phyloP scores from a whole-genome alignment of 208 protist genomes.

The Acanthamoeba castellanii region DNA sequence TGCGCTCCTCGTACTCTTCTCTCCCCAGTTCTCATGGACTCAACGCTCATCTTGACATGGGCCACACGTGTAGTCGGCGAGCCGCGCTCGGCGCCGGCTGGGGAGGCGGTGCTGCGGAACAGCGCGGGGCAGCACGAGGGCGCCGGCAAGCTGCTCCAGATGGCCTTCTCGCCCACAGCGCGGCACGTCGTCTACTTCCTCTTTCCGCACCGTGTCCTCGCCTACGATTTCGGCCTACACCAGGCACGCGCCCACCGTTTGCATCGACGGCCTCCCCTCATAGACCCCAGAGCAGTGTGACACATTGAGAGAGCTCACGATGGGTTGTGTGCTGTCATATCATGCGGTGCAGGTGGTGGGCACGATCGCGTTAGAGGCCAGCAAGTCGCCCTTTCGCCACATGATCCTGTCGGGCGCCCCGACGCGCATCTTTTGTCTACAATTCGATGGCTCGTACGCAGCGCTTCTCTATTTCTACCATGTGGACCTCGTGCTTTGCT shows the following conservation, averaged over 20 bases:
- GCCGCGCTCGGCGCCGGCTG: not conserved
- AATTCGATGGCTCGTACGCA: constrained; percentile 45
- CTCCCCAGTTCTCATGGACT: not conserved
- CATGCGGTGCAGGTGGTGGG: not conserved
- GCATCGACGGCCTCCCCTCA: not conserved
- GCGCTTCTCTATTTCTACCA: not conserved
- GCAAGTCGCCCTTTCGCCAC: constrained; percentile 4
- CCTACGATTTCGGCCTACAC: not conserved
- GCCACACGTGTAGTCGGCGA: not conserved
- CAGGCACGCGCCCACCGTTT: not conserved
- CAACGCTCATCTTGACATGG: not conserved
- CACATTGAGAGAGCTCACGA: not conserved
- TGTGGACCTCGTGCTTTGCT: not conserved
- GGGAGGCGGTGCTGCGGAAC: not conserved
- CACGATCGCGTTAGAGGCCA: not conserved
- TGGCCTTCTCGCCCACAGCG: constrained; percentile 19
- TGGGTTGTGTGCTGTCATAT: not conserved
- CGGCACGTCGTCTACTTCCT: constrained; percentile 38
- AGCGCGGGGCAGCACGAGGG: not conserved
- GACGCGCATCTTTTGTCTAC: constrained; percentile 48
- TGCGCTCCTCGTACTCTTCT: not conserved
- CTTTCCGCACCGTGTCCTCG: not conserved
- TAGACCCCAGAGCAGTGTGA: not conserved
- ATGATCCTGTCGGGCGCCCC: constrained; percentile 1
- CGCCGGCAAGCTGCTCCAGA: not conserved